phyloP scores from a whole-genome alignment of 805 yeast genomes.

The Candida manassasensis region DNA sequence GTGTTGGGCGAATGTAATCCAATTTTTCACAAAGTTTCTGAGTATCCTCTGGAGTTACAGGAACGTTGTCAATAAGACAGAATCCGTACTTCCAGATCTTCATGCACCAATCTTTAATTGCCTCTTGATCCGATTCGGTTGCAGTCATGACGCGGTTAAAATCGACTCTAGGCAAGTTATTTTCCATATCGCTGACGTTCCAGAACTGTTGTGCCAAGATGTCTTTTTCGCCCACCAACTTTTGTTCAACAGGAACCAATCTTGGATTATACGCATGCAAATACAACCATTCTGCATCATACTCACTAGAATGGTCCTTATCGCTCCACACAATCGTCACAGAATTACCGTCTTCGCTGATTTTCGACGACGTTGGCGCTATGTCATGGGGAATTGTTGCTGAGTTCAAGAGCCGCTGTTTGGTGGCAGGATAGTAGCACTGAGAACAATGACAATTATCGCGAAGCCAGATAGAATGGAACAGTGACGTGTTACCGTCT shows the following conservation, averaged over 20 bases:
- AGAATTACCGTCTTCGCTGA: constrained; percentile 10
- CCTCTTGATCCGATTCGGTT: constrained; percentile 30
- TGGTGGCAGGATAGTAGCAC: constrained; percentile 53
- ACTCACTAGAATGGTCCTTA: constrained; percentile 33
- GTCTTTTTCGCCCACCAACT: constrained; percentile 23
- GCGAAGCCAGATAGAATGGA: constrained; percentile 56
- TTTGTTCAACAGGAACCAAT: constrained; percentile 26
- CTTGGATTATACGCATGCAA: constrained; percentile 52
- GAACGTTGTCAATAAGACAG: constrained; percentile 56
- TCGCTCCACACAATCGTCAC: constrained; percentile 35
- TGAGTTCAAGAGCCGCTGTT: constrained; percentile 56
- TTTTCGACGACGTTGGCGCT: constrained; percentile 13
- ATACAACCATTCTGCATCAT: constrained; percentile 39
- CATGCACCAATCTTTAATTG: constrained; percentile 51
- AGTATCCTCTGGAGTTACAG: constrained; percentile 56
- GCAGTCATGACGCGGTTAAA: constrained; percentile 42
- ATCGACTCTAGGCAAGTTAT: constrained; percentile 44
- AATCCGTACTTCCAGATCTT: constrained; percentile 57
- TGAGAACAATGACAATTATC: constrained; percentile 57
- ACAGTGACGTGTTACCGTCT: constrained; percentile 10
- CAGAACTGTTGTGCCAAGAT: constrained; percentile 36
- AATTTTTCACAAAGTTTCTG: constrained; percentile 52
- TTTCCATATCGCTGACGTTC: constrained; percentile 39
- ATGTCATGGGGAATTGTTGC: constrained; percentile 36
- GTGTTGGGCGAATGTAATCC: constrained; percentile 61